These are phyloP conservation scores for Gonapodya prolifera DNA, from an alignment of 192 early-diverging fungal genomes.

Conservation along the genomic window DNA sequence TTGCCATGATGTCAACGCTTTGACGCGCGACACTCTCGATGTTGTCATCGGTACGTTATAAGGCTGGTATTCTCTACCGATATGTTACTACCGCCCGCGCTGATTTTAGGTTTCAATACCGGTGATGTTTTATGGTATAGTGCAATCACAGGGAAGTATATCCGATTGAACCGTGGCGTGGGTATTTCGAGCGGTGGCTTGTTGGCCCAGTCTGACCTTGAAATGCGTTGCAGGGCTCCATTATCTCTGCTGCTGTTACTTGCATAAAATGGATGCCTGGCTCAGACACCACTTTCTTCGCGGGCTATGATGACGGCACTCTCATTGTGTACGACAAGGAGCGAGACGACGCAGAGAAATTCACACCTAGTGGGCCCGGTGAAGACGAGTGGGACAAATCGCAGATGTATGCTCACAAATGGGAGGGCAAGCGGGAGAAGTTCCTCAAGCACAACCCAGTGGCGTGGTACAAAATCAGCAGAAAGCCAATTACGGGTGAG, in stretches of 20 bases:
- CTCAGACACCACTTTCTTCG: constrained; percentile 73
- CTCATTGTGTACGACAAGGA: constrained; percentile 78
- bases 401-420: constrained; percentile 15
- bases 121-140: constrained; percentile 81
- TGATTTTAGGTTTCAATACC: constrained; percentile 25
- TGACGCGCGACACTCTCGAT: constrained; percentile 64
- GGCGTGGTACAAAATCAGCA: constrained; percentile 61
- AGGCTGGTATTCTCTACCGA: constrained; percentile 15
- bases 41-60: constrained; percentile 62
- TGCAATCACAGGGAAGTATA: constrained; percentile 73
- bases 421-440: constrained; percentile 19
- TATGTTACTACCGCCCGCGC: not conserved
- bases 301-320: constrained; percentile 67
- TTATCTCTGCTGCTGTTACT: constrained; percentile 54
- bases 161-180: constrained; percentile 69
- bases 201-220: not conserved
- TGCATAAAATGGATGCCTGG: constrained; percentile 84
- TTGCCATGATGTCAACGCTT: constrained; percentile 72
- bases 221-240: constrained; percentile 28
- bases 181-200: constrained; percentile 3
- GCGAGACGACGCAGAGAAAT: constrained; percentile 55
- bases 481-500: constrained; percentile 56
- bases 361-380: constrained; percentile 14
- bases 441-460: constrained; percentile 63
- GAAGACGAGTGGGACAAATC: constrained; percentile 6